Evolutionary conservation across 2,329 filamentous ascomycete species (phyloP), one percentile per base, ranked within the genome.

Genomic region (Hypoxylon sp.): DNA sequence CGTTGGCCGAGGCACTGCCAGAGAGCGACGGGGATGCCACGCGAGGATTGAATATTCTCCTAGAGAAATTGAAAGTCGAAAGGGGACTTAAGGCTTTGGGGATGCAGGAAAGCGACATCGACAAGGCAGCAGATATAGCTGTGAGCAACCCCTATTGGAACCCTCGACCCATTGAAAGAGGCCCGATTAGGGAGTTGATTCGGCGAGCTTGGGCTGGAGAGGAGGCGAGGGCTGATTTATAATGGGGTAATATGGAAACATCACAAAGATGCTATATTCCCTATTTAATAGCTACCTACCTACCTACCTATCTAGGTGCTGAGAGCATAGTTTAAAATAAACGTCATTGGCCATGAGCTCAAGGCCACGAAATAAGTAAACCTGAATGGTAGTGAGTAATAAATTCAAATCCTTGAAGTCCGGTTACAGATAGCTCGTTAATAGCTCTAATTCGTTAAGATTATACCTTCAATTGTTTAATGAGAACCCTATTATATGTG

Each of bases 141-240:
- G 81, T 88, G 3, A 79, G 80, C 32, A 89, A 88, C 69, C 83
- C 86, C 10, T 90, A 90, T 74, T 86, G 84, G 80, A 90, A 90
- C 71, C 88, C 88, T 0, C 79, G 88, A 44, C 75, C 79, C 6
- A 79, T 90, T 59, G 84, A 89, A 78, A 82, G 79, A 54, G 80
- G 78, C 6, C 80, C 80, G 0, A 83, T 90, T 51, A 79, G 84
- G 39, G 87, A 90, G 75, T 73, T 89, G 68, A 85, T 90, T 48
- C 79, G 87, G 62, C 80, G 88, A 60, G 86, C 86, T n/a, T 89
- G 86, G 85, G 86, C 86, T 62, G 88, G 88, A 2, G 87, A 90
- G 72, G 81, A 82, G 31, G 87, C 87, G 17, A 75, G 71, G 51
- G 71, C 72, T 1, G 74, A 77, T 64, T 52, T 77, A 24, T 77